Base-by-base conservation (phyloP, 129 eudicot genomes). In the Flaveria trinervia region DNA sequence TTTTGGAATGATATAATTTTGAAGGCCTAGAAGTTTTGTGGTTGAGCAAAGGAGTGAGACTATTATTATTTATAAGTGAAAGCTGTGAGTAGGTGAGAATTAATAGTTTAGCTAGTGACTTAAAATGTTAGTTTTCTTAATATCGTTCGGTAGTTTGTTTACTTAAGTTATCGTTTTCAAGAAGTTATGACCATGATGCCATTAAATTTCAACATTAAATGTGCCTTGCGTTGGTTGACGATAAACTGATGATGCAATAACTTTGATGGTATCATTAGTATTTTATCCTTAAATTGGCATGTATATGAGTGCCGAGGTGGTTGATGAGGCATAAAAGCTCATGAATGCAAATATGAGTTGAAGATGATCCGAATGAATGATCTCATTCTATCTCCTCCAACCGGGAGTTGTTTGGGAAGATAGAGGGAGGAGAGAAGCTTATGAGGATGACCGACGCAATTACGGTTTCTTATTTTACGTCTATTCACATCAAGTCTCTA, bases 41-140 rank as follows among this genome's bases (percentile, higher is more conserved):
- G 66, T 79, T 50, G 66, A 72, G 72, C 36, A 39, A 78, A n/a
- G 43, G 52, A 9, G n/a, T 52, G 43, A 1, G 49, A 3, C 36
- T 36, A 43, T 30, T 36, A 43, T 30, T 13, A 52, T 72, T 50
- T 80, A 80, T 80, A 73, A 26, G 23, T 49, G 50, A 68, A 65
- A 73, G 23, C 0, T 20, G 22, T 20, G 43, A 73, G 75, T 73
- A 73, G 79, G 79, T 73, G 79, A 61, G 73, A 72, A n/a, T 72
- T 51, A 72, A 64, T 72, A 68, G 23, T 72, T 65, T 41, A 26
- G 1, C n/a, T n/a, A n/a, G n/a, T 71, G 77, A 49, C 72, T 46
- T 64, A 30, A 28, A 28, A 46, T 28, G 75, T 70, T 28, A 78
- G 7, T 5, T 23, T 28, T 69, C 18, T 72, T 80, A 54, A 65